Percentiles rank a stretch among this genome's conserved stretches.
phyloP scores from a whole-genome alignment of 2,329 filamentous ascomycete species.

The Calycina herbarum region DNA sequence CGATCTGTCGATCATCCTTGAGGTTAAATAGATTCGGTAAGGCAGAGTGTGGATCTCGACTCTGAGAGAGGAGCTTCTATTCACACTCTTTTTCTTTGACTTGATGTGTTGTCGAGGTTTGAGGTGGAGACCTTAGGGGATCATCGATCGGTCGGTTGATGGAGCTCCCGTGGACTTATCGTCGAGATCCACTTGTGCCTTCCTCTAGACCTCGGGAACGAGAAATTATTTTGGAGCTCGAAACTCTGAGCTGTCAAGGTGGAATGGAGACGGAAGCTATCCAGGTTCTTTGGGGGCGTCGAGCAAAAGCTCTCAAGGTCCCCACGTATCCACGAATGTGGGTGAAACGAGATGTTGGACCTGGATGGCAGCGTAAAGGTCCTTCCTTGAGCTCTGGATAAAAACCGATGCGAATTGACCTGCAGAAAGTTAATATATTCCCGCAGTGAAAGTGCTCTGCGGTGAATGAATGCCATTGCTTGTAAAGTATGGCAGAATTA shows the following conservation, averaged over 20 bases:
- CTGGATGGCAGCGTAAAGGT: not conserved
- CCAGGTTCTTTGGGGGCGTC: not conserved
- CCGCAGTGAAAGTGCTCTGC: not conserved
- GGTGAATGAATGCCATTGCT: not conserved
- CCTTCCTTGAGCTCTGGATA: slow-evolving; percentile 5
- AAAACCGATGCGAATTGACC: not conserved
- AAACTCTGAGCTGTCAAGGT: slow-evolving; percentile 2
- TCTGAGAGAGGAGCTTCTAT: not conserved
- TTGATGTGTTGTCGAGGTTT: not conserved
- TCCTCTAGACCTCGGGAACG: not conserved
- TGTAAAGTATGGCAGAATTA: slow-evolving; percentile 2
- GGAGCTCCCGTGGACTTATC: not conserved
- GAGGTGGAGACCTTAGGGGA: not conserved
- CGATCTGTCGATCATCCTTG: not conserved
- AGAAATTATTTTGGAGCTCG: not conserved
- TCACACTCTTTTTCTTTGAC: not conserved
- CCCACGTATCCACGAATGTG: no score
- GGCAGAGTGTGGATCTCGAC: not conserved
- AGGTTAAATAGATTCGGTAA: not conserved
- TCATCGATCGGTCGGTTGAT: not conserved
- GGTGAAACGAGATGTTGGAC: not conserved
- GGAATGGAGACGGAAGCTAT: not conserved
- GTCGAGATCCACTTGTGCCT: not conserved
- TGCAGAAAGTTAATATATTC: slow-evolving; percentile 5
- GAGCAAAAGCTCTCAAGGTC: not conserved